Conservation (phyloP, 805 yeast genomes). For the Metschnikowia shivogae region DNA sequence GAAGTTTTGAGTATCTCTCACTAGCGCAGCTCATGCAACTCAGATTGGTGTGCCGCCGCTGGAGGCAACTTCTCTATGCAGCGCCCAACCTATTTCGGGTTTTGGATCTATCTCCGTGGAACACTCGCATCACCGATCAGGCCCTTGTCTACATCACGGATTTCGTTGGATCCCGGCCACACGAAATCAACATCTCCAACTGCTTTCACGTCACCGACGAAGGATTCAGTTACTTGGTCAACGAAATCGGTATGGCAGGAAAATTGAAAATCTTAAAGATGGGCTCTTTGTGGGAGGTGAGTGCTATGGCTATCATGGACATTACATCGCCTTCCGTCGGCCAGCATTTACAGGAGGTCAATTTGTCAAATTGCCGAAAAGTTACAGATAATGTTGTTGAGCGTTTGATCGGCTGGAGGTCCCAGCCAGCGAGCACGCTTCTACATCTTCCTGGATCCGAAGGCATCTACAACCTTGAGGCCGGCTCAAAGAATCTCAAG, state of each 20-base stretch:
- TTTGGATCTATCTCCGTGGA: slow-evolving; percentile 61
- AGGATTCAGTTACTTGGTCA: slow-evolving; percentile 67
- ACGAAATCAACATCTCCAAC: slow-evolving; percentile 56
- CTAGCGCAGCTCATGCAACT: slow-evolving; percentile 60
- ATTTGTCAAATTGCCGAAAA: slow-evolving; percentile 68
- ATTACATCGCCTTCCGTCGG: slow-evolving; percentile 64
- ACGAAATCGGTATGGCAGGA: slow-evolving; percentile 66
- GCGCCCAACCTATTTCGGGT: slow-evolving; percentile 49
- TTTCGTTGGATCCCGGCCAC: slow-evolving; percentile 68
- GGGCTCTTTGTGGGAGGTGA: slow-evolving; percentile 73
- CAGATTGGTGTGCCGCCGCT: slow-evolving; percentile 55
- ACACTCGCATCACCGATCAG: slow-evolving; percentile 54
- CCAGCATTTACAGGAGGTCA: slow-evolving; percentile 51
- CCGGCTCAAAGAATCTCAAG: slow-evolving; percentile 60
- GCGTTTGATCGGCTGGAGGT: slow-evolving; percentile 56
- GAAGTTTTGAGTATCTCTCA: slow-evolving; percentile 49
- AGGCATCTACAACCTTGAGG: slow-evolving; percentile 17
- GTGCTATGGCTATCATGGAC: slow-evolving; percentile 81
- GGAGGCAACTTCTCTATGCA: slow-evolving; percentile 61
- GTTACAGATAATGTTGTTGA: slow-evolving; percentile 70
- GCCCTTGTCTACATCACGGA: slow-evolving; percentile 56
- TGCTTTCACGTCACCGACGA: slow-evolving; percentile 77
- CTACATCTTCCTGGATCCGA: slow-evolving; percentile 11
- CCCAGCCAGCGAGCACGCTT: slow-evolving; percentile 2
- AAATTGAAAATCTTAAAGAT: slow-evolving; percentile 51